A percentile compares a stretch with the other conserved stretches of the same genome.
Evolutionary conservation across 768 basidiomycete species (phyloP).

Genomic region (Auricularia heimuer): DNA sequence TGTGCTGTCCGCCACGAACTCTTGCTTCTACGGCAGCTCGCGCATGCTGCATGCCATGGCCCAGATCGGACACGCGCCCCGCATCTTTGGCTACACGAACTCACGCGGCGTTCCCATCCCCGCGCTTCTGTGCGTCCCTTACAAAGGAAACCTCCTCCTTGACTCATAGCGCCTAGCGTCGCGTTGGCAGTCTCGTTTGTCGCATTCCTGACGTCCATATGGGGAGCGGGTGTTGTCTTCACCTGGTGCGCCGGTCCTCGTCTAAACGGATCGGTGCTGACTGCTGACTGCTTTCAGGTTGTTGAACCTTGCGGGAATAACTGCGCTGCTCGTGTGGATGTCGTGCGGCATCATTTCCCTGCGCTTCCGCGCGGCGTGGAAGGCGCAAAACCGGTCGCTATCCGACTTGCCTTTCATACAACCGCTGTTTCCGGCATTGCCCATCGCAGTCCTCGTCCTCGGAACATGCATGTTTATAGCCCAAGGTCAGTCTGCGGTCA

Average conservation of each 20-base stretch:
- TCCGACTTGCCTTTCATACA: constrained; percentile 50
- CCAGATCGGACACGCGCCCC: constrained; percentile 53
- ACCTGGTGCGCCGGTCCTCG: constrained; percentile 21
- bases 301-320: constrained; percentile 55
- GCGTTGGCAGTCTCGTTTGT: constrained; percentile 39
- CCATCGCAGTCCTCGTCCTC: constrained; percentile 39
- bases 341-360: constrained; percentile 45
- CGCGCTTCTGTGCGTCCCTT: constrained; percentile 35
- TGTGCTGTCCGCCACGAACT: constrained; percentile 54
- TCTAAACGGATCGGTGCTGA: constrained; percentile 5
- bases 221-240: constrained; percentile 46
- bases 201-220: constrained; percentile 49
- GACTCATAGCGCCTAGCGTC: constrained; percentile 22
- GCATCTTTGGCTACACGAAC: constrained; percentile 54
- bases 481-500: constrained; percentile 43
- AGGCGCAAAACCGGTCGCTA: constrained; percentile 38
- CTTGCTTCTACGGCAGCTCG: constrained; percentile 57
- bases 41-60: constrained; percentile 55
- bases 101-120: constrained; percentile 53
- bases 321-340: constrained; percentile 58
- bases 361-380: constrained; percentile 55
- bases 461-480: constrained; percentile 44
- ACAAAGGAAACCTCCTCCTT: constrained; percentile 5
- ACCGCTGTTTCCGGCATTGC: constrained; percentile 44
- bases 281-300: constrained; percentile 22